Conservation (phyloP, 176 grass and related monocot species). For the Oryza nivara region DNA sequence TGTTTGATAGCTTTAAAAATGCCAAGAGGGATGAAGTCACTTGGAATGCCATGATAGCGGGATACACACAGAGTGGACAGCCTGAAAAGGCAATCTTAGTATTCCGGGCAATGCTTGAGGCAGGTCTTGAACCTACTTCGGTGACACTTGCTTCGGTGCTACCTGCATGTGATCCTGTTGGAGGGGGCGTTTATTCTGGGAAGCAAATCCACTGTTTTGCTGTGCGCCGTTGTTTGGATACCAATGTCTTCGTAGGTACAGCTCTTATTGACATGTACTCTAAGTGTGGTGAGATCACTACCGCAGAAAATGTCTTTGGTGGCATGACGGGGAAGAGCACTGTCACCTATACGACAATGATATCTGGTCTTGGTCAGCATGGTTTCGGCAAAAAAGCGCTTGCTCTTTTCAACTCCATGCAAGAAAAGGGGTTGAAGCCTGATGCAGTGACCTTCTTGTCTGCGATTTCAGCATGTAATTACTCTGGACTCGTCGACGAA, state of each 20-base stretch:
- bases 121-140: slow-evolving; percentile 64
- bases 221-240: slow-evolving; percentile 52
- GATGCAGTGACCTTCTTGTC: slow-evolving; percentile 79
- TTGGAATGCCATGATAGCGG: slow-evolving; percentile 96
- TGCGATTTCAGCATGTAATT: slow-evolving; percentile 74
- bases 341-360: slow-evolving; percentile 78
- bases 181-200: slow-evolving; percentile 55
- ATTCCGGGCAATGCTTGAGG: slow-evolving; percentile 72
- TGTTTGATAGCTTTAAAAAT: slow-evolving; percentile 58
- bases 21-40: slow-evolving; percentile 73
- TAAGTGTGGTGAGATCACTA: slow-evolving; percentile 72
- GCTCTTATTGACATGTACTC: slow-evolving; percentile 90
- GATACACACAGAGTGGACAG: slow-evolving; percentile 65
- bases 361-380: slow-evolving; percentile 82
- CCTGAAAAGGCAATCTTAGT: slow-evolving; percentile 56
- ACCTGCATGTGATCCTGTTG: slow-evolving; percentile 64
- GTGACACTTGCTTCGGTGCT: slow-evolving; percentile 81
- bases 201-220: slow-evolving; percentile 88
- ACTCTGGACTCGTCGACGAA: slow-evolving; percentile 73
- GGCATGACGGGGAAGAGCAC: slow-evolving; percentile 74
- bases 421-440: slow-evolving; percentile 55
- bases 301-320: slow-evolving; percentile 70
- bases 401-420: slow-evolving; percentile 73
- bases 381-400: slow-evolving; percentile 68
- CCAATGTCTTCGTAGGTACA: slow-evolving; percentile 75